A percentile compares a stretch with the other conserved stretches of the same genome.
phyloP scores from a whole-genome alignment of 2,329 filamentous ascomycete species.

The Talaromyces sp. region DNA sequence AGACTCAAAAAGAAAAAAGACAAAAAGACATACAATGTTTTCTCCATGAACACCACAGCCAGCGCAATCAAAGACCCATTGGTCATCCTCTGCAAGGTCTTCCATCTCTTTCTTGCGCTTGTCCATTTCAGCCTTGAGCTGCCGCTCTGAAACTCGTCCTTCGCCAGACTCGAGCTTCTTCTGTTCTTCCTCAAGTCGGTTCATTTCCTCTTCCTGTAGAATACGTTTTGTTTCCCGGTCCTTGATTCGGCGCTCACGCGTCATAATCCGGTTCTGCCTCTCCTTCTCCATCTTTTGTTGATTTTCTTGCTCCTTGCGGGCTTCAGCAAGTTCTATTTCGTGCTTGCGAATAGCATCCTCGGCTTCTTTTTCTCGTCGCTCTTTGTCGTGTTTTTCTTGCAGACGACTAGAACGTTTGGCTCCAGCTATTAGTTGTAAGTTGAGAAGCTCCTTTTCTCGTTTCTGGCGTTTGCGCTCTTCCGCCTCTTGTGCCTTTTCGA shows the following conservation, averaged over 20 bases:
- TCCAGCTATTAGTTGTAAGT: slow-evolving; percentile 79
- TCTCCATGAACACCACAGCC: slow-evolving; percentile 85
- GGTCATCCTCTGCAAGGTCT: slow-evolving; percentile 62
- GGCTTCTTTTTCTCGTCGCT: slow-evolving; percentile 66
- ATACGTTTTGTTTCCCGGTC: slow-evolving; percentile 80
- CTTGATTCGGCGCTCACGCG: slow-evolving; percentile 76
- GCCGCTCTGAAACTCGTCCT: slow-evolving; percentile 68
- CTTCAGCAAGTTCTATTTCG: slow-evolving; percentile 59
- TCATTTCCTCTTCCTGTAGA: slow-evolving; percentile 78
- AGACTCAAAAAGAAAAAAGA: background rate
- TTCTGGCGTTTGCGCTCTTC: slow-evolving; percentile 67
- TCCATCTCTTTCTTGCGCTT: slow-evolving; percentile 71
- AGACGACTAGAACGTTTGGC: slow-evolving; percentile 91
- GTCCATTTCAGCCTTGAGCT: slow-evolving; percentile 76
- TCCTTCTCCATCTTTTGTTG: slow-evolving; percentile 66
- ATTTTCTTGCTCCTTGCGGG: slow-evolving; percentile 54
- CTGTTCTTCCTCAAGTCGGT: slow-evolving; percentile 71
- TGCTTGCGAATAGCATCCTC: slow-evolving; percentile 66
- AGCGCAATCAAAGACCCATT: slow-evolving; percentile 91
- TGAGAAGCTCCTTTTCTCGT: slow-evolving; percentile 75
- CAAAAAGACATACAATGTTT: slow-evolving; percentile 54
- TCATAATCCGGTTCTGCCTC: slow-evolving; percentile 72
- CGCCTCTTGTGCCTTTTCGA: slow-evolving; percentile 68
- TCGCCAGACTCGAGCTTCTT: slow-evolving; percentile 53
- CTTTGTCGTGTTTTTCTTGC: slow-evolving; percentile 73